phyloP scores from a whole-genome alignment of 2,329 filamentous ascomycete species.

The Hymenotorrendiella dingleyae region DNA sequence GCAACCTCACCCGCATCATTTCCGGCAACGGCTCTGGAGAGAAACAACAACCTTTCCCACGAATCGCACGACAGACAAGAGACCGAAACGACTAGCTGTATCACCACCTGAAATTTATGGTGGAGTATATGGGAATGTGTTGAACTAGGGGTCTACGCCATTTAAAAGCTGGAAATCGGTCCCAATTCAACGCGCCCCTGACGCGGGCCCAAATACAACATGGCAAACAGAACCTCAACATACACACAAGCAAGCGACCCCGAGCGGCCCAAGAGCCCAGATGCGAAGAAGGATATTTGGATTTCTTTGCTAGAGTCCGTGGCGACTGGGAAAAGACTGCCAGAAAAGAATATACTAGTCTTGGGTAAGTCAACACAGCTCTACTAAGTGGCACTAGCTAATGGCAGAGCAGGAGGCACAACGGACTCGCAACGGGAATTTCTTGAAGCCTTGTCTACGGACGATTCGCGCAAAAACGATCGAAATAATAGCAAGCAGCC shows the following conservation, averaged over 20 bases:
- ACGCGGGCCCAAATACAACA: constrained; percentile 14
- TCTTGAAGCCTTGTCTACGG: constrained; percentile 50
- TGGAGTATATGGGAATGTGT: neutral
- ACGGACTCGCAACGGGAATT: constrained; percentile 82
- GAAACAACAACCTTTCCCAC: neutral
- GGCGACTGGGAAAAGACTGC: constrained; percentile 81
- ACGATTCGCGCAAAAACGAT: constrained; percentile 40
- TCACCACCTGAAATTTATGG: neutral
- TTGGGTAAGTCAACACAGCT: constrained; percentile 52
- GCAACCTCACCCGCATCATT: neutral
- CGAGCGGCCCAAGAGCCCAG: constrained; percentile 57
- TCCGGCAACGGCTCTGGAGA: neutral
- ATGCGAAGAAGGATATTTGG: constrained; percentile 84
- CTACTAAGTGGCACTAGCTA: constrained; percentile 16
- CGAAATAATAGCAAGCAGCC: constrained; percentile 56
- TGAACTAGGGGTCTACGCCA: neutral
- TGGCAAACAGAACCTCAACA: constrained; percentile 30
- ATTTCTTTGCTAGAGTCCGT: constrained; percentile 87
- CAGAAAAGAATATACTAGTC: constrained; percentile 86
- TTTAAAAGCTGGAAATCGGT: constrained; percentile 2
- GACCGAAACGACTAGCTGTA: neutral
- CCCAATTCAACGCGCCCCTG: constrained; percentile 14
- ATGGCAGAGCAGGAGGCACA: constrained; percentile 58
- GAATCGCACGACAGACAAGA: neutral
- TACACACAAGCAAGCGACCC: constrained; percentile 50